Evolutionary conservation across 352 stramenopile species (phyloP).

Genomic region (Phytophthora ohioensis): DNA sequence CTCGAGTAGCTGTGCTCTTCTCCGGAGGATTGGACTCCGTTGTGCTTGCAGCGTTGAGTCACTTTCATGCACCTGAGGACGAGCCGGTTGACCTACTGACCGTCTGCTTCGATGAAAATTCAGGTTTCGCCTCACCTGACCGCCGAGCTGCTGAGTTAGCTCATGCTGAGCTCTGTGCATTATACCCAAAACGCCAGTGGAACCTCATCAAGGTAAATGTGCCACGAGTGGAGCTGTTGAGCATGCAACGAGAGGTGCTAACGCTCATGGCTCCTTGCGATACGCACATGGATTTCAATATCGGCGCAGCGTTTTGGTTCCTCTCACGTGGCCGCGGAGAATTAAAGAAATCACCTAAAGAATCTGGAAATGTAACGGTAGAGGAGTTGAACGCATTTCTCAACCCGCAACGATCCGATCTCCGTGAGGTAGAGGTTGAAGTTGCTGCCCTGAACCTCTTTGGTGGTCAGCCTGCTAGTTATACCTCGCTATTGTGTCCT

Average conservation of each 20-base stretch:
- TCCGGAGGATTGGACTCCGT: constrained; percentile 97
- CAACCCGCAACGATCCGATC: constrained; percentile 24
- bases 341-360: constrained; percentile 17
- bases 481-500: constrained; percentile 37
- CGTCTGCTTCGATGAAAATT: constrained; percentile 92
- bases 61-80: constrained; percentile 65
- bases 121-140: constrained; percentile 86
- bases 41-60: constrained; percentile 92
- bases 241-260: constrained; percentile 71
- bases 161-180: constrained; percentile 79
- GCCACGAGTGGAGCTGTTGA: constrained; percentile 72
- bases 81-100: constrained; percentile 95
- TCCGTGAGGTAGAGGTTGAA: constrained; percentile 34
- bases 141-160: constrained; percentile 88
- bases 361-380: constrained; percentile 8
- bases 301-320: constrained; percentile 96
- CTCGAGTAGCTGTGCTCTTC: constrained; percentile 93
- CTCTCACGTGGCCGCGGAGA: constrained; percentile 78
- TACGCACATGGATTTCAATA: constrained; percentile 99
- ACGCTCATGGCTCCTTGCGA: constrained; percentile 87
- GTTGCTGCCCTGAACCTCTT: constrained; percentile 48
- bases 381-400: constrained; percentile 58
- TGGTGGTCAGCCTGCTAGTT: neutral
- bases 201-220: constrained; percentile 90
- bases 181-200: constrained; percentile 89